Percentiles rank a stretch among this genome's conserved stretches.
These are phyloP conservation scores for Penicillium sp. DNA, from an alignment of 2,329 filamentous ascomycete species.

Conservation along the genomic window DNA sequence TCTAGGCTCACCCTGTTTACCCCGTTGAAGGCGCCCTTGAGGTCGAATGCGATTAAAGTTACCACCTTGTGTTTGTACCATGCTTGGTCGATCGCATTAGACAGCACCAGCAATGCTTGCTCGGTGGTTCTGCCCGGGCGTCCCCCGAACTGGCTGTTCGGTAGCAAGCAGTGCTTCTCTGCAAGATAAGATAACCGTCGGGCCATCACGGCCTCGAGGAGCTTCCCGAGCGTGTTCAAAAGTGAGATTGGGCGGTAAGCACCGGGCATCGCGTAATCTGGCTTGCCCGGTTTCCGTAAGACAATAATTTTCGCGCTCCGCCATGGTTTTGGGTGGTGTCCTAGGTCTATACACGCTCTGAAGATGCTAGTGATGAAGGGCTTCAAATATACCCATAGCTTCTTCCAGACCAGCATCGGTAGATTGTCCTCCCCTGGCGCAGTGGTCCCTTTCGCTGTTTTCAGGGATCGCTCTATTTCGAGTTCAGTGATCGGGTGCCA, in stretches of 20 bases:
- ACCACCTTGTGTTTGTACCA: slow-evolving; percentile 5
- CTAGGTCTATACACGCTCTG: not conserved
- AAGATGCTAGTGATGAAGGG: slow-evolving; percentile 3
- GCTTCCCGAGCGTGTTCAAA: slow-evolving; percentile 24
- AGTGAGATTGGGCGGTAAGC: slow-evolving; percentile 29
- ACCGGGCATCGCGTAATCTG: slow-evolving; percentile 23
- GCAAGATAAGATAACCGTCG: slow-evolving; percentile 10
- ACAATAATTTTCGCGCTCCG: slow-evolving; percentile 21
- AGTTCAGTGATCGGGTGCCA: slow-evolving; percentile 11
- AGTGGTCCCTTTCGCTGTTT: slow-evolving; percentile 14
- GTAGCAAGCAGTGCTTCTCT: slow-evolving; percentile 13
- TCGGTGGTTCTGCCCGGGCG: slow-evolving; percentile 14
- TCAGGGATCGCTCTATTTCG: slow-evolving; percentile 11
- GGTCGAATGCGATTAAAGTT: slow-evolving; percentile 35
- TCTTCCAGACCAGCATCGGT: slow-evolving; percentile 20
- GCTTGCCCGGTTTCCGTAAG: slow-evolving; percentile 26
- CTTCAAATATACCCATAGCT: not conserved
- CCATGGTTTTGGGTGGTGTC: slow-evolving; percentile 14
- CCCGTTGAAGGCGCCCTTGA: slow-evolving; percentile 46
- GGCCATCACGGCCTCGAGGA: slow-evolving; percentile 21
- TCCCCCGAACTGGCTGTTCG: slow-evolving; percentile 15
- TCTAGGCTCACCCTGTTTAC: slow-evolving; percentile 17
- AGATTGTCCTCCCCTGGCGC: slow-evolving; percentile 21
- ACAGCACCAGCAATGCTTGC: slow-evolving; percentile 12
- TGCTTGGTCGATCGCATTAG: slow-evolving; percentile 1